These are phyloP conservation scores for Coemansia umbellata DNA, from an alignment of 192 early-diverging fungal genomes.

Conservation along the genomic window DNA sequence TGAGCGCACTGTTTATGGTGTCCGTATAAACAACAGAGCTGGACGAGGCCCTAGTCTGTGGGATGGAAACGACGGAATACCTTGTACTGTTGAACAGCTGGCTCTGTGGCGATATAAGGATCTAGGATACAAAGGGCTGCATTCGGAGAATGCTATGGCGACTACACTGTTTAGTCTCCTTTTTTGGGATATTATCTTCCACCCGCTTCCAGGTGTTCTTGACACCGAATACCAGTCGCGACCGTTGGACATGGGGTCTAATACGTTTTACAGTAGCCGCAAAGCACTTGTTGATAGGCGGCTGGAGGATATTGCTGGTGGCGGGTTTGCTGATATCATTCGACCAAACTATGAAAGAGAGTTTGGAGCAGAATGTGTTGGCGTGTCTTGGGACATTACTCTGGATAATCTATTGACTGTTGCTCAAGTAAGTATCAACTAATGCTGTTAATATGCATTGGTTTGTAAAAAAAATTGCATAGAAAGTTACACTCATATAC, in stretches of 20 bases:
- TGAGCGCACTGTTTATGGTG: constrained; percentile 44
- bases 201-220: constrained; percentile 58
- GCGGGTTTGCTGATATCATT: constrained; percentile 12
- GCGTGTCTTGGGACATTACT: constrained; percentile 42
- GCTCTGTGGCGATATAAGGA: constrained; percentile 61
- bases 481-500: too few species aligned
- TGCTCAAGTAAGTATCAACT: constrained; percentile 25
- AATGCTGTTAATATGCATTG: too few species aligned
- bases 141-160: constrained; percentile 61
- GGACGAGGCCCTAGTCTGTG: constrained; percentile 51
- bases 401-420: constrained; percentile 22
- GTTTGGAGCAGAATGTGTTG: constrained; percentile 28
- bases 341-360: constrained; percentile 14
- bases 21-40: constrained; percentile 21
- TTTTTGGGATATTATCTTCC: constrained; percentile 70
- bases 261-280: constrained; percentile 61
- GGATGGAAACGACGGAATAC: constrained; percentile 41
- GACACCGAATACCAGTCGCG: constrained; percentile 67
- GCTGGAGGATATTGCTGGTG: constrained; percentile 30
- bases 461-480: too few species aligned
- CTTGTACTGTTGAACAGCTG: constrained; percentile 61
- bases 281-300: constrained; percentile 34
- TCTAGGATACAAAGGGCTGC: constrained; percentile 60
- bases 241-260: constrained; percentile 64
- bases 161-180: constrained; percentile 61